Conservation (phyloP, 371 early-diverging fungal genomes). For the Batrachochytrium dendrobatidis region DNA sequence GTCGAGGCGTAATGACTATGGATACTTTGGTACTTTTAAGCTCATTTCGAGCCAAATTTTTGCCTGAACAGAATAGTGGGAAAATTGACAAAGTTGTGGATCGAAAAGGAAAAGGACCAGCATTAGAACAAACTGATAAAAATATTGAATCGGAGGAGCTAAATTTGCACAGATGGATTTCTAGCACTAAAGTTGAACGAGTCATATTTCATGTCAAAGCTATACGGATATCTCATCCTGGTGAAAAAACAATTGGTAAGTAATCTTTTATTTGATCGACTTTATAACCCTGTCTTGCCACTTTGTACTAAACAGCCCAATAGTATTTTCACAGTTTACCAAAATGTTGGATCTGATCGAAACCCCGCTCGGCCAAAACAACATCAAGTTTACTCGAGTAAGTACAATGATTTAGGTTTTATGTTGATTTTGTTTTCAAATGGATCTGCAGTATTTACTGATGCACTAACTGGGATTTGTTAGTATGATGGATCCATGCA, state of each 20-base stretch:
- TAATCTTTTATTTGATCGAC: not conserved
- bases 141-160: constrained; percentile 3
- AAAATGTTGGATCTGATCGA: constrained; percentile 60
- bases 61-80: too few relatives aligned
- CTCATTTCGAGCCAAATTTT: not conserved
- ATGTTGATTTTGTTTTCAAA: not conserved
- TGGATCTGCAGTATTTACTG: not conserved
- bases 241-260: constrained; percentile 24
- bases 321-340: constrained; percentile 77
- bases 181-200: constrained; percentile 26
- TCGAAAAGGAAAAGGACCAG: constrained; percentile 16
- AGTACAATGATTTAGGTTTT: constrained; percentile 6
- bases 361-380: constrained; percentile 11
- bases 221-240: constrained; percentile 8
- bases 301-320: constrained; percentile 21
- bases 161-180: constrained; percentile 7
- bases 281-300: not conserved
- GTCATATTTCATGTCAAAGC: constrained; percentile 13
- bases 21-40: not conserved
- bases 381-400: constrained; percentile 10
- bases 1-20: constrained; percentile 1
- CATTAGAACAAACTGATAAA: constrained; percentile 2
- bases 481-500: constrained; percentile 58
- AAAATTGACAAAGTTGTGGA: constrained; percentile 3
- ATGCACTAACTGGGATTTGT: not conserved